Conservation (phyloP, 371 early-diverging fungal genomes). For the Lichtheimia ramosa region DNA sequence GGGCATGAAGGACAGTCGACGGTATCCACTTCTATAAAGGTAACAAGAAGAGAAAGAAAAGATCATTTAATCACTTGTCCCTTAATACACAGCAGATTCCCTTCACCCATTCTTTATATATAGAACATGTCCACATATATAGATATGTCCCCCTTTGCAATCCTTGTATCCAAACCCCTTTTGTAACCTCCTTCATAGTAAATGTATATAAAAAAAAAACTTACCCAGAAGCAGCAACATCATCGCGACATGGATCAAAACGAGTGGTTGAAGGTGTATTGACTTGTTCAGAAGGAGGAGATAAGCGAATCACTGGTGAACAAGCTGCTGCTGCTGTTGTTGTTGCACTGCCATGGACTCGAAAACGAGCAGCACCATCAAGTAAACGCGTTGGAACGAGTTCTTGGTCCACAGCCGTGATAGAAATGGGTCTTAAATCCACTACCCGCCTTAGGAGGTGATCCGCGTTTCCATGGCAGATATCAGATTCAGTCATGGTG, state of each 20-base stretch:
- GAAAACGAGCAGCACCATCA: constrained; percentile 10
- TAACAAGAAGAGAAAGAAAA: too few species aligned
- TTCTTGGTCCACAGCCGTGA: constrained; percentile 13
- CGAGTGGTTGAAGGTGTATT: background rate
- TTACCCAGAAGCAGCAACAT: constrained; percentile 1
- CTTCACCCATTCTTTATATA: background rate
- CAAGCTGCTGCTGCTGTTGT: background rate
- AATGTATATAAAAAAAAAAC: too few species aligned
- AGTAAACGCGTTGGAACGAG: constrained; percentile 12
- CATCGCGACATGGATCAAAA: constrained; percentile 20
- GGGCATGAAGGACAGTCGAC: constrained; percentile 14
- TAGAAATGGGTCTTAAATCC: background rate
- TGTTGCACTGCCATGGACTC: background rate
- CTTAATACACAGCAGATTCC: too few species aligned
- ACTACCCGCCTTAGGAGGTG: constrained; percentile 4
- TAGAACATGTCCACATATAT: background rate
- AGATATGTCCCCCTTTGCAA: background rate
- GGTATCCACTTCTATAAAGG: too few species aligned
- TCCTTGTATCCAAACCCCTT: background rate
- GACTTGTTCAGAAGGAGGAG: constrained; percentile 13
- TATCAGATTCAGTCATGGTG: constrained; percentile 13
- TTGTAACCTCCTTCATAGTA: background rate
- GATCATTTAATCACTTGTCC: too few species aligned
- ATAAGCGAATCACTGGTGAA: constrained; percentile 11
- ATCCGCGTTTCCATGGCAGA: constrained; percentile 1